Evolutionary conservation across 208 protist species (phyloP), one percentile per base, ranked within the genome.

Genomic region (Acanthamoeba rhysodes): DNA sequence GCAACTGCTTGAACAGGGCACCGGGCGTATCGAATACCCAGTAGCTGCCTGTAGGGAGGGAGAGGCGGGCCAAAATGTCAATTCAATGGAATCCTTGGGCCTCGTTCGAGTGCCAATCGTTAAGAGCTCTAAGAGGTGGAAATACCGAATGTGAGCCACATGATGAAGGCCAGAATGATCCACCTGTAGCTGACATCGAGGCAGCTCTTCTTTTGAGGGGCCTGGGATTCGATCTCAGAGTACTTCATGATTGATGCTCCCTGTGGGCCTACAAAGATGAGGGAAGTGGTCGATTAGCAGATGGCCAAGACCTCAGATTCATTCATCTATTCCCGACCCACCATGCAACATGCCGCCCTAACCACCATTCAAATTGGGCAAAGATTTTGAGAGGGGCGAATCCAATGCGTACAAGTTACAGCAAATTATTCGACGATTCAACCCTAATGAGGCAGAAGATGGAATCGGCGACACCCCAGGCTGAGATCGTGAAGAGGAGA

Each of bases 11-110:
- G 50, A 88, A 91, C 29, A 96, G 50, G 14, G 95, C 95, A 48
- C 95, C 95, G 29, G 95, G 95, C 55, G 95, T 96, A 93, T 96
- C 95, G 6, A 95, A 96, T 22, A 96, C 95, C 95, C 95, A 96
- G 34, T 96, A 96, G 88, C 82, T 90, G 41, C 82, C 82, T 90
- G 45, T n/a, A 34, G 2, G 41, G 16, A 20, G 18, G 10, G 10
- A 29, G 9, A 14, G 34, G 22, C 24, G 74, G 27, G 32, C 1
- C 14, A 20, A 34, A 24, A 53, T 84, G 27, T 20, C 2, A 53
- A 53, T 18, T 10, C 29, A 82, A 53, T 29, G 0, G 34, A 84
- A 84, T 27, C 16, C 27, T 32, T 16, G 10, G n/a, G 7, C 34
- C n/a, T n/a, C 8, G 1, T 24, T 6, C 7, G 12, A 9, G 0